Conservation (phyloP, 192 early-diverging fungal species). For the Coemansia erecta region DNA sequence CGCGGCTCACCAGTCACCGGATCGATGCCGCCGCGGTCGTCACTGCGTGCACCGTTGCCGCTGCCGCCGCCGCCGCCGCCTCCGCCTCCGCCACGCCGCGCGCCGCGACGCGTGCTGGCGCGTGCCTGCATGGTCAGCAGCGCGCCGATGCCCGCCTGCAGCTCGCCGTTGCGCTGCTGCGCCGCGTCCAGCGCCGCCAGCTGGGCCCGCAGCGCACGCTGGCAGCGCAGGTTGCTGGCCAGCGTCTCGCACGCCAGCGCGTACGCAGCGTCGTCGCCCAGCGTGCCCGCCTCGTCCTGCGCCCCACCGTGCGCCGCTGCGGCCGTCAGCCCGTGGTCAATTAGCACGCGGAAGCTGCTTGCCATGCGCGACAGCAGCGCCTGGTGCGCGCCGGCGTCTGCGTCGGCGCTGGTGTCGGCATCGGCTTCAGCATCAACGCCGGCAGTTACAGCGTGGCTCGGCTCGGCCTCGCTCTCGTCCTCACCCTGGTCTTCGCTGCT, state of each 20-base stretch:
- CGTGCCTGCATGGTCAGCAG: slow-evolving; percentile 46
- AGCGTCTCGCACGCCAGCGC: slow-evolving; percentile 47
- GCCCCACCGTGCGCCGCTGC: slow-evolving; percentile 7
- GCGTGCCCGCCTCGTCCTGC: slow-evolving; percentile 9
- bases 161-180: slow-evolving; percentile 46
- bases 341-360: slow-evolving; percentile 42
- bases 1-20: slow-evolving; percentile 34
- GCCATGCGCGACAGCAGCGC: slow-evolving; percentile 49
- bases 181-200: slow-evolving; percentile 54
- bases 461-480: slow-evolving; percentile 4
- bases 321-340: slow-evolving; percentile 34
- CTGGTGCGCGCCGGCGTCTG: slow-evolving; percentile 7
- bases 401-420: not conserved
- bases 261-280: slow-evolving; percentile 42
- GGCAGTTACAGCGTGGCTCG: too few species aligned
- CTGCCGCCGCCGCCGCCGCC: slow-evolving; percentile 10
- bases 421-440: slow-evolving; percentile 1
- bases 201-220: slow-evolving; percentile 41
- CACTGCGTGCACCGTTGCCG: slow-evolving; percentile 3
- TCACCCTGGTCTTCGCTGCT: slow-evolving; percentile 7
- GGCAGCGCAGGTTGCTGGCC: slow-evolving; percentile 50
- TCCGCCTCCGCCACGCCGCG: slow-evolving; percentile 19
- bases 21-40: slow-evolving; percentile 30
- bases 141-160: slow-evolving; percentile 37
- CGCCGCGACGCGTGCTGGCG: slow-evolving; percentile 33